phyloP scores from a whole-genome alignment of 768 basidiomycete species.

The Suillus discolor region DNA sequence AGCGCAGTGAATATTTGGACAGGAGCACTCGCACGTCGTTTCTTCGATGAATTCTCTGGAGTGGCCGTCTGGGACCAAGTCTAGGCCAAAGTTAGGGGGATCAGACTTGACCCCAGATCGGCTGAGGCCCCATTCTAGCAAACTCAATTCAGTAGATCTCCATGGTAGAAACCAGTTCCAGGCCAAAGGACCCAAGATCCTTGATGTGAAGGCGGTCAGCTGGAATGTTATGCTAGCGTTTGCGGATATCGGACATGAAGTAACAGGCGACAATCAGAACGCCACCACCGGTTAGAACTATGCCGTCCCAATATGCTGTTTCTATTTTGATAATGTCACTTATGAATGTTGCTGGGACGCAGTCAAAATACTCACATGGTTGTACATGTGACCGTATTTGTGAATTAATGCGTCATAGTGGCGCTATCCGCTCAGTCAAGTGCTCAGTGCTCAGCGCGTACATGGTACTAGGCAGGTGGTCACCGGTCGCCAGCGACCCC shows the following conservation, averaged over 20 bases:
- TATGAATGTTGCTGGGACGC: neutral
- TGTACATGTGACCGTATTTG: neutral
- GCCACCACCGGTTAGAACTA: neutral
- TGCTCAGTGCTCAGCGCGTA: neutral
- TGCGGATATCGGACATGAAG: neutral
- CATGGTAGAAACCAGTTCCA: neutral
- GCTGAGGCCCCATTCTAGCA: neutral
- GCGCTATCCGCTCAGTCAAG: neutral
- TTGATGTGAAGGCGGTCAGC: neutral
- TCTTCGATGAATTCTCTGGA: neutral
- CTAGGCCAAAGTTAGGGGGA: neutral
- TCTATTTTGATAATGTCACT: neutral
- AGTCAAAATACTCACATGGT: neutral
- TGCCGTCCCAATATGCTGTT: neutral
- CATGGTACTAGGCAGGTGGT: neutral
- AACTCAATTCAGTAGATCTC: neutral
- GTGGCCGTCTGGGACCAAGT: neutral
- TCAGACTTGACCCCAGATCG: neutral
- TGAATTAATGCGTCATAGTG: neutral
- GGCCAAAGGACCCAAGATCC: neutral
- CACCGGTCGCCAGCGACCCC: neutral
- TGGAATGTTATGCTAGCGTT: neutral
- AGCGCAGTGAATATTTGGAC: neutral
- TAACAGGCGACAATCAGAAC: neutral
- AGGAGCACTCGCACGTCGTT: neutral